These are phyloP conservation scores for Phytophthora colocasiae DNA, from an alignment of 352 stramenopile species.

Conservation along the genomic window DNA sequence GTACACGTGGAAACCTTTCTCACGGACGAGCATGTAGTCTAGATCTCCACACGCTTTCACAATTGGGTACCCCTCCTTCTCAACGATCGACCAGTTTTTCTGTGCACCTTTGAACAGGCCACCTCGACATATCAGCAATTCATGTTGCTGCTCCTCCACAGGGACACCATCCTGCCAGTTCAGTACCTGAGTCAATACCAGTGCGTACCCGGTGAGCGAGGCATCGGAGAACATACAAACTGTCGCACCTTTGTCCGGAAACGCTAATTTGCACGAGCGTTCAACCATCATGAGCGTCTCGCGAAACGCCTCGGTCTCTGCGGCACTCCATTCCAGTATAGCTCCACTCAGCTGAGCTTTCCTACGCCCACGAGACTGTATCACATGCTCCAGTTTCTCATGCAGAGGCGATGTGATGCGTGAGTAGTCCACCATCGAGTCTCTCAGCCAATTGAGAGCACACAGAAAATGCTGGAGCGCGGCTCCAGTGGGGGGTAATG, in stretches of 20 bases:
- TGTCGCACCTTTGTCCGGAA: neutral
- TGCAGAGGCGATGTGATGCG: neutral
- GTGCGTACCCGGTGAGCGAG: neutral
- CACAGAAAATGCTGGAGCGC: slow-evolving; percentile 3
- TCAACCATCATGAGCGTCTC: neutral
- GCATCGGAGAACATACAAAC: slow-evolving; percentile 7
- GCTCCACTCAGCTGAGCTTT: slow-evolving; percentile 1
- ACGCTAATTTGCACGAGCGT: slow-evolving; percentile 2
- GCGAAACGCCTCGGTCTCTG: neutral
- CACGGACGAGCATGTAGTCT: slow-evolving; percentile 1
- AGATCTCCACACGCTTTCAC: neutral
- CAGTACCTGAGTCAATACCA: neutral
- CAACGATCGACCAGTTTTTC: neutral
- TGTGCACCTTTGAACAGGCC: slow-evolving; percentile 1
- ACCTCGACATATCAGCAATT: neutral
- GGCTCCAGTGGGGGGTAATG: slow-evolving; percentile 6
- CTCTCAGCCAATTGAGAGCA: slow-evolving; percentile 6
- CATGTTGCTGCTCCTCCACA: neutral
- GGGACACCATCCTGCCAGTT: no score
- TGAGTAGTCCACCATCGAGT: slow-evolving; percentile 11
- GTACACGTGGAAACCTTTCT: slow-evolving; percentile 15
- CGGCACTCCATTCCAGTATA: neutral
- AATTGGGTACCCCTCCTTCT: slow-evolving; percentile 10
- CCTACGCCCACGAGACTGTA: neutral
- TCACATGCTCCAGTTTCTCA: slow-evolving; percentile 1